Base-by-base conservation (phyloP, 176 grass and related monocot species). In the Stipa capillata region DNA sequence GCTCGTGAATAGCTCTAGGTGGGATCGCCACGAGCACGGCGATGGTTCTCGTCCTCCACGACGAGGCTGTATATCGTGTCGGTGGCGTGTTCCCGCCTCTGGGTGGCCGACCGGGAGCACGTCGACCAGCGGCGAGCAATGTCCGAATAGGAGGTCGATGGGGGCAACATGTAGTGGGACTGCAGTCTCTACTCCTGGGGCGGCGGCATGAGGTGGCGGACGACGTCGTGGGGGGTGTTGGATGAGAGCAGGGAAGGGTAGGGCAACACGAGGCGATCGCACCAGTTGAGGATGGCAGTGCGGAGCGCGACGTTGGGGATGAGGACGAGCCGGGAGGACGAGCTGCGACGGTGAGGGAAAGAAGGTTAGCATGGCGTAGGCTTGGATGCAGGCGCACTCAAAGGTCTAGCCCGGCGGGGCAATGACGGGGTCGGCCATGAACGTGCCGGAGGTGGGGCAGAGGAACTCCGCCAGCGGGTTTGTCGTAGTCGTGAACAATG, bases 381-480 rank as follows among this genome's bases (percentile, higher is more conserved):
- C 95, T 74, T 92, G 92, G 83, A 97, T 90, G 83, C 92, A 92
- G 24, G 90, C 80, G 69, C 95, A 92, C 95, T 97, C 95, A 80
- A 92, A 89, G 77, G 85, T 90, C 54, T 94, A 77, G 6, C 95
- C 89, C 0, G 87, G 85, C 20, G 85, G 85, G 3, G 87, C 83
- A 27, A 85, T 62, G 43, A 97, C 95, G 1, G 92, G 95, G 57
- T 97, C 92, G 0, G 89, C 95, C 95, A 97, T 97, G 39, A 97
- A 77, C 47, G 89, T 76, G 56, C 92, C 79, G 40, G 95, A 94
- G 87, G 94, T 83, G 28, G 95, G 92, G 87, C 95, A 97, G 61
- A 97, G 79, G 85, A 97, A 97, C 83, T 97, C 87, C 16, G 23
- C 27, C 48, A 87, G 95, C 39, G 89, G 77, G 47, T 90, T 89